These are phyloP conservation scores for Hymenoscyphus fraxineus DNA, from an alignment of 2,329 filamentous ascomycete genomes.

Conservation along the genomic window DNA sequence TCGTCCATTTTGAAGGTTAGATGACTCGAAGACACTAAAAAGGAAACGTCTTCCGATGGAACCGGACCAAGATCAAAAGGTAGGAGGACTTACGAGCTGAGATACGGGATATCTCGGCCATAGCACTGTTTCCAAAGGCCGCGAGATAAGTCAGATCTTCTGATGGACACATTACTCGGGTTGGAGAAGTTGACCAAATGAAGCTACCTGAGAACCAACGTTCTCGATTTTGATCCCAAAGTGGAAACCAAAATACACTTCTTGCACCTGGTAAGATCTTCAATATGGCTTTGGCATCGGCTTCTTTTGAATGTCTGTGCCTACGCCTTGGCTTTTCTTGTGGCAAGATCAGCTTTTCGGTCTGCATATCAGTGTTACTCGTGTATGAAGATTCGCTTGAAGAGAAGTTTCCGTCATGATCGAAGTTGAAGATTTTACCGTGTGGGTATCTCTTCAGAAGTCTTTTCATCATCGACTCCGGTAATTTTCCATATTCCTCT, in stretches of 20 bases:
- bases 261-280: constrained; percentile 42
- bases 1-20: too few species aligned
- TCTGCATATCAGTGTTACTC: constrained; percentile 11
- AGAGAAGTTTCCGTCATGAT: constrained; percentile 28
- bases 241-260: constrained; percentile 45
- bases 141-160: constrained; percentile 49
- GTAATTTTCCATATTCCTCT: constrained; percentile 23
- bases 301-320: constrained; percentile 25
- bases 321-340: constrained; percentile 16
- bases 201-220: constrained; percentile 49
- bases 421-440: constrained; percentile 34
- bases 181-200: constrained; percentile 44
- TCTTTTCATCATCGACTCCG: constrained; percentile 27
- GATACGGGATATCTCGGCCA: constrained; percentile 51
- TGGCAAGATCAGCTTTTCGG: background rate
- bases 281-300: constrained; percentile 34
- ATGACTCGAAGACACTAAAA: background rate
- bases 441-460: constrained; percentile 34
- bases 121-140: constrained; percentile 52
- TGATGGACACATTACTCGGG: constrained; percentile 42
- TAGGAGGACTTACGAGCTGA: constrained; percentile 26
- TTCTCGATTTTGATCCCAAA: constrained; percentile 45
- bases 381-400: constrained; percentile 26
- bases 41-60: background rate
- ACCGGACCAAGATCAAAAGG: background rate